Evolutionary conservation across 768 basidiomycete species (phyloP).

Genomic region (Cytidiella melzeri): DNA sequence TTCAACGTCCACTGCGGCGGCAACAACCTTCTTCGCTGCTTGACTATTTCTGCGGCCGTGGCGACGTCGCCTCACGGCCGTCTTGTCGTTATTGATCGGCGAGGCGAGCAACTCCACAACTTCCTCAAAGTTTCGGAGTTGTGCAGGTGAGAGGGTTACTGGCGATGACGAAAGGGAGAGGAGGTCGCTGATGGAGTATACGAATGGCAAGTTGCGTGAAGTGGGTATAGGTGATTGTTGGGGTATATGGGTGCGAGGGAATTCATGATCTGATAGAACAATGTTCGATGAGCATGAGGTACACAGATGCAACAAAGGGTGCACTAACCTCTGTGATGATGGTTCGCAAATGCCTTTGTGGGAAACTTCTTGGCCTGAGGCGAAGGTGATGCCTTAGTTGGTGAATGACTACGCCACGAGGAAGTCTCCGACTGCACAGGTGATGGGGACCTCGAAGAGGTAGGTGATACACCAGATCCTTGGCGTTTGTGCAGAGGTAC

Average conservation of each 20-base stretch:
- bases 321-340: not conserved
- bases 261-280: not conserved
- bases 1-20: conserved; percentile 1
- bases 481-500: conserved; percentile 18
- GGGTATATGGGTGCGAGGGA: conserved; percentile 15
- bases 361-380: not conserved
- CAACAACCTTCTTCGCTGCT: not conserved
- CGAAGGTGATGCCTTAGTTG: not conserved
- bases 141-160: conserved; percentile 12
- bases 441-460: conserved; percentile 6
- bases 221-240: conserved; percentile 14
- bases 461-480: conserved; percentile 10
- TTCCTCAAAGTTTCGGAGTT: conserved; percentile 11
- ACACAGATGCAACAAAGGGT: not conserved
- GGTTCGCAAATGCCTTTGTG: not conserved
- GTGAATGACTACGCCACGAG: conserved; percentile 7
- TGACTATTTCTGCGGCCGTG: conserved; percentile 6
- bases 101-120: conserved; percentile 14
- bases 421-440: conserved; percentile 3
- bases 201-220: conserved; percentile 4
- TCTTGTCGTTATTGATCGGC: not conserved
- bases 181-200: conserved; percentile 17
- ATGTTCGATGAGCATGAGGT: not conserved
- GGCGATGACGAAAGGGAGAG: conserved; percentile 19
- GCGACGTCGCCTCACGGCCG: conserved; percentile 1